Percentiles rank a stretch among this genome's conserved stretches.
phyloP scores from a whole-genome alignment of 306 rosid species.

The Trifolium repens region DNA sequence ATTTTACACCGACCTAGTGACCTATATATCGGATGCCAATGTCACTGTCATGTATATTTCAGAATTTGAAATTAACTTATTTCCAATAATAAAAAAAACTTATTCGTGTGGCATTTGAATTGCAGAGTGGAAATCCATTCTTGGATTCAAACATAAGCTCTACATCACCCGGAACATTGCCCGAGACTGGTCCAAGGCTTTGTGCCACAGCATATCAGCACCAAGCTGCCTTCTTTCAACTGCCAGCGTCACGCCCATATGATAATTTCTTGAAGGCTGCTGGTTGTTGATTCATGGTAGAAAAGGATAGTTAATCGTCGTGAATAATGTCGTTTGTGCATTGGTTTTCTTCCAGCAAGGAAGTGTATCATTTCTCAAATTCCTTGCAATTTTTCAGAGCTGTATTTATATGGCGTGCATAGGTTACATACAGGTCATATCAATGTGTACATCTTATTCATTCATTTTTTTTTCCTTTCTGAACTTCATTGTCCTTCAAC shows the following conservation, averaged over 20 bases:
- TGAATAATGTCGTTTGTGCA: slow-evolving; percentile 27
- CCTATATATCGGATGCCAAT: too few species aligned
- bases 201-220: slow-evolving; percentile 71
- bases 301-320: not conserved
- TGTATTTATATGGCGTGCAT: slow-evolving; percentile 40
- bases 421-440: slow-evolving; percentile 33
- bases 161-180: slow-evolving; percentile 44
- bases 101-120: slow-evolving; percentile 32
- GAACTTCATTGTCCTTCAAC: slow-evolving; percentile 32
- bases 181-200: slow-evolving; percentile 50
- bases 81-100: slow-evolving; percentile 22
- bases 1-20: too few species aligned
- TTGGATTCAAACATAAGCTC: slow-evolving; percentile 50
- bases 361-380: slow-evolving; percentile 37
- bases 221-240: slow-evolving; percentile 60
- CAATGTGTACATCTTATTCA: slow-evolving; percentile 17
- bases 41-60: too few species aligned
- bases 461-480: not conserved
- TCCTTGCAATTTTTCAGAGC: slow-evolving; percentile 42
- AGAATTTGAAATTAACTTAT: not conserved
- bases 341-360: slow-evolving; percentile 43
- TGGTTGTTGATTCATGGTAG: slow-evolving; percentile 61
- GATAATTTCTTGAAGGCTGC: slow-evolving; percentile 85
- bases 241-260: slow-evolving; percentile 77
- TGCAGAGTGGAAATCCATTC: slow-evolving; percentile 77